Base-by-base conservation (phyloP, 176 grass and related monocot genomes). In the Raddia distichophylla region DNA sequence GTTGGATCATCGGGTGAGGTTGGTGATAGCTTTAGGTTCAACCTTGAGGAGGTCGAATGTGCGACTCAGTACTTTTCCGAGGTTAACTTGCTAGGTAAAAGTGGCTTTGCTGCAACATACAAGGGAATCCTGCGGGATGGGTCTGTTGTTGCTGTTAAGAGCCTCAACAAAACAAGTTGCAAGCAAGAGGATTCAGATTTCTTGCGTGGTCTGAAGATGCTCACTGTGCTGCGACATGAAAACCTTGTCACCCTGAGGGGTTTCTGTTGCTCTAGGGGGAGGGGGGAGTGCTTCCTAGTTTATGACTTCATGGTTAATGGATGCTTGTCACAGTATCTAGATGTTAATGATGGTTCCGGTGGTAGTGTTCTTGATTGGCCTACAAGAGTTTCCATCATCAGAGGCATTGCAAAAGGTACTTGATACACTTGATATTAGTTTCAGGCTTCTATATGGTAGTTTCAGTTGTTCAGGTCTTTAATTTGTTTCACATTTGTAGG, bases 41-140 rank as follows among this genome's bases (percentile, higher is more conserved):
- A 99, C 69, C 86, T 99, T 18, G 96, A 99, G 60, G 96, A 99
- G 89, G 93, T 99, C 0, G 96, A 99, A 61, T 99, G 87, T 18
- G 96, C 93, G 7, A 99, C 96, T 19, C 96, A 99, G 37, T 99
- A 99, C 77, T 99, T 99, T 35, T 99, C 93, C 0, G 96, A 99
- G 79, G 75, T 90, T 48, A 99, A 99, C 80, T 83, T 99, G 82
- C 87, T 99, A 3, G 93, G 96, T 9, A 99, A 95, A 73, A 95
- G 96, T 15, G 85, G 85, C 15, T 99, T 95, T 7, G 87, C 89
- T 3, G 91, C 93, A 0, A 93, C 93, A 32, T 95, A 91, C 81
- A 95, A 88, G 74, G 96, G 96, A 10, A 91, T 99, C 17, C 85
- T 99, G 10, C 80, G 93, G 22, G 93, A 99, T 69, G 96, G 93